phyloP scores from a whole-genome alignment of 1,139 yeast species.

The Suzukiozyma palmioleophila region DNA sequence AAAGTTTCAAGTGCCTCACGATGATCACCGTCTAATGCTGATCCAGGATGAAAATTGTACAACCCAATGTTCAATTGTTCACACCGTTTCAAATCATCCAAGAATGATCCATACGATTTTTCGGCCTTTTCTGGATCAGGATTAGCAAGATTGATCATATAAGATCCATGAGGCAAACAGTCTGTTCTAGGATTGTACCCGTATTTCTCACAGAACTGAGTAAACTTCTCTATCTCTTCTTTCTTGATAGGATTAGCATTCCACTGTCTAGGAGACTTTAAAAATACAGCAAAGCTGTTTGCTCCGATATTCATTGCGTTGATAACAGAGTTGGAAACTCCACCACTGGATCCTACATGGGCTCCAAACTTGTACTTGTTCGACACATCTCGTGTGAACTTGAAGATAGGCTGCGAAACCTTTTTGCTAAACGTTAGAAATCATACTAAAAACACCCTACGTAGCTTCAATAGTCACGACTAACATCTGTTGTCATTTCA shows the following conservation, averaged over 20 bases:
- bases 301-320: conserved; percentile 77
- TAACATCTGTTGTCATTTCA: no score
- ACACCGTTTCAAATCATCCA: conserved; percentile 85
- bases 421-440: conserved; percentile 3
- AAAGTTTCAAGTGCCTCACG: conserved; percentile 57
- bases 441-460: not conserved
- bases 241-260: conserved; percentile 69
- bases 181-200: conserved; percentile 74
- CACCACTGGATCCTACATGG: conserved; percentile 72
- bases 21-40: conserved; percentile 73
- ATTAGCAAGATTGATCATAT: conserved; percentile 85
- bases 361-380: conserved; percentile 64
- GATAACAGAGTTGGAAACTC: conserved; percentile 68
- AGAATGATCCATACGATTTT: conserved; percentile 72
- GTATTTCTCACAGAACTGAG: conserved; percentile 52
- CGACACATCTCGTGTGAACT: conserved; percentile 18
- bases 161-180: conserved; percentile 90
- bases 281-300: conserved; percentile 83
- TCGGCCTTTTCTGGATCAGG: conserved; percentile 78
- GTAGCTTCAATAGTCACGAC: no score
- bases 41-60: conserved; percentile 95
- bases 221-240: conserved; percentile 66
- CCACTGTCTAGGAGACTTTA: conserved; percentile 92
- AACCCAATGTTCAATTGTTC: conserved; percentile 79
- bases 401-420: conserved; percentile 12